phyloP scores from a whole-genome alignment of 768 basidiomycete genomes.

The Tylopilus rubrobrunneus region DNA sequence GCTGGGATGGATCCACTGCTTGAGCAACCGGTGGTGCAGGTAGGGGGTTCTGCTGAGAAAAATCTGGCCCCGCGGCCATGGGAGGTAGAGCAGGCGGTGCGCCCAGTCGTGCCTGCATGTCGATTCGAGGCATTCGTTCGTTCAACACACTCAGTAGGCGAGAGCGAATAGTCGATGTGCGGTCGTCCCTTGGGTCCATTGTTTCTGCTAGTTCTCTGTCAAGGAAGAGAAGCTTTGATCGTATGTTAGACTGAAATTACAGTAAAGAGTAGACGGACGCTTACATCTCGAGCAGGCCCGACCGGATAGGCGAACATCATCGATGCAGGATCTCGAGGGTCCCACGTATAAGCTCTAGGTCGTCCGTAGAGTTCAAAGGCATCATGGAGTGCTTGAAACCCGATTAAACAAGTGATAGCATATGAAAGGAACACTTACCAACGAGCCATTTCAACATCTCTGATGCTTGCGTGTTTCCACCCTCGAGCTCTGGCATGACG shows the following conservation, averaged over 20 bases:
- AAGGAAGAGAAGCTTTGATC: constrained; percentile 72
- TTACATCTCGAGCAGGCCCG: constrained; percentile 76
- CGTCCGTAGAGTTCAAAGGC: constrained; percentile 88
- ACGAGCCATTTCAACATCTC: constrained; percentile 93
- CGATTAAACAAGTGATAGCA: constrained; percentile 6
- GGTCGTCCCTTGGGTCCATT: constrained; percentile 74
- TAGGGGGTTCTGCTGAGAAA: constrained; percentile 27
- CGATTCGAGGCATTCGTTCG: constrained; percentile 55
- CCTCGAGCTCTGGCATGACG: constrained; percentile 84
- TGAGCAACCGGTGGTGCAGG: constrained; percentile 17
- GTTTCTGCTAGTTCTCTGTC: constrained; percentile 77
- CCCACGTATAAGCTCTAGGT: constrained; percentile 83
- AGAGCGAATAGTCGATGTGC: constrained; percentile 65
- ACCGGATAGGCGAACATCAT: constrained; percentile 96
- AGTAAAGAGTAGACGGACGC: constrained; percentile 26
- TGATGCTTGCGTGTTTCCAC: constrained; percentile 54
- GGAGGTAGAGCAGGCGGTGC: constrained; percentile 18
- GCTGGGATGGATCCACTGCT: constrained; percentile 6
- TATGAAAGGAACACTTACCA: constrained; percentile 45
- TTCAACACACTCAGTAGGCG: constrained; percentile 58
- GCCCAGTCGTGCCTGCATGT: constrained; percentile 12
- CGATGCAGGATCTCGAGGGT: constrained; percentile 74
- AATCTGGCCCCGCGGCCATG: constrained; percentile 13
- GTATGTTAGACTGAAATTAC: constrained; percentile 13
- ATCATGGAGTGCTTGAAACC: constrained; percentile 69